Evolutionary conservation across 352 stramenopile species (phyloP), one percentile per base, ranked within the genome.

Genomic region (Phytophthora colocasiae): DNA sequence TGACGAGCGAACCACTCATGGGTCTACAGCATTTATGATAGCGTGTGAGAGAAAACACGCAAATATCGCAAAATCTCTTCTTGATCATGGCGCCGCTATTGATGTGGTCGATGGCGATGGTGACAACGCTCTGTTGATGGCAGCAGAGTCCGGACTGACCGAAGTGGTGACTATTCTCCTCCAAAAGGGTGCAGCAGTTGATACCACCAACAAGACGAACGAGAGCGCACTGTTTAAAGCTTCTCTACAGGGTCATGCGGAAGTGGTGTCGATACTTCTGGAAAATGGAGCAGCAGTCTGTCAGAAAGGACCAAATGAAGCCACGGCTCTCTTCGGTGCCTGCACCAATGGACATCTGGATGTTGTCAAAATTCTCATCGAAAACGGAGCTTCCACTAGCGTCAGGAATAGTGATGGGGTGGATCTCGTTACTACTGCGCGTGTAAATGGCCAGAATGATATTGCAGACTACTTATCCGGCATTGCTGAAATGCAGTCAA

Each of bases 321-420:
- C 4, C 19, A 63, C 54, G 38, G 54, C 54, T 38, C 38, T 70
- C 32, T 6, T 36, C 9, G 10, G 50, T 3, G 55, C 62, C 17
- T 49, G 29, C 46, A 29, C 53, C 4, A 57, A 58, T 10, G 63
- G 48, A 6, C 44, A 60, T 36, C 24, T 66, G 3, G 48, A 51
- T 17, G 17, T 57, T 41, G 48, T 61, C n/a, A 40, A 44, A 14
- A 17, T 40, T 31, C 44, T 71, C n/a, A n/a, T 66, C 4, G 32
- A 46, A 2, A 48, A 39, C 38, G 50, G 40, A 22, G 43, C 47
- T 5, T 24, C 22, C 3, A 53, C 26, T 47, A 22, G 40, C n/a
- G 34, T 52, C 12, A n/a, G 6, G 27, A 31, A 31, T 7, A 8
- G 27, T 31, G 27, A 40, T n/a, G 31, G 15, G 17, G 43, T 50